Evolutionary conservation across 2,329 filamentous ascomycete species (phyloP), one percentile per base, ranked within the genome.

Genomic region (Rutstroemia sydowiana): DNA sequence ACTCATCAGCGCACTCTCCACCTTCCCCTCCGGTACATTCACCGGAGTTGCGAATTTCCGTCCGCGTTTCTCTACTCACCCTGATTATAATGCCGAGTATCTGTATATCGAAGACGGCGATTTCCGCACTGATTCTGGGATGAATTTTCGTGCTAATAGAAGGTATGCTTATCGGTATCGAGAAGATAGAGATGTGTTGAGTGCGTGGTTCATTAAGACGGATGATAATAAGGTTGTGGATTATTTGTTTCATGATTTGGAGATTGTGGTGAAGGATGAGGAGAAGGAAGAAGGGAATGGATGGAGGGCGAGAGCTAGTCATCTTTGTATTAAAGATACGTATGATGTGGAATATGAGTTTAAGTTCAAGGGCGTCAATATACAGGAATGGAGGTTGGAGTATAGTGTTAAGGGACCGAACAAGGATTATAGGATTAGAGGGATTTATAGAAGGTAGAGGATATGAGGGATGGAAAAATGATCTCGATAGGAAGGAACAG

Each of bases 151-250:
- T 14, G 83, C 82, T 0, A 81, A 74, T 10, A 72, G 82, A 20
- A 77, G 85, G 10, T 91, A 91, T 61, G 74, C 88, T 1, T 90
- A 86, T 73, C 78, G 86, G 0, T 90, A 89, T 61, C 72, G 79
- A 41, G 81, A 84, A 57, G 60, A 50, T 52, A 9, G 63, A 1
- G 85, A 89, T 60, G 67, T 66, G 26, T 70, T 91, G 20, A 85
- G 79, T 54, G 81, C 86, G 1, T 91, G 86, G 86, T 90, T 90
- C 59, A 81, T 81, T 36, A 81, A 82, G 57, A 73, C 77, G 1
- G 82, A 87, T 57, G 68, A 73, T 28, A 49, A 39, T 14, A 72
- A 72, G 50, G 74, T 75, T 13, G 82, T 83, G 0, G 86, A 89
- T 63, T 86, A 89, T 57, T 70, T 90, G 18, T 92, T 91, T 66